These are phyloP conservation scores for Galerina sulciceps DNA, from an alignment of 768 basidiomycete species.

Conservation along the genomic window DNA sequence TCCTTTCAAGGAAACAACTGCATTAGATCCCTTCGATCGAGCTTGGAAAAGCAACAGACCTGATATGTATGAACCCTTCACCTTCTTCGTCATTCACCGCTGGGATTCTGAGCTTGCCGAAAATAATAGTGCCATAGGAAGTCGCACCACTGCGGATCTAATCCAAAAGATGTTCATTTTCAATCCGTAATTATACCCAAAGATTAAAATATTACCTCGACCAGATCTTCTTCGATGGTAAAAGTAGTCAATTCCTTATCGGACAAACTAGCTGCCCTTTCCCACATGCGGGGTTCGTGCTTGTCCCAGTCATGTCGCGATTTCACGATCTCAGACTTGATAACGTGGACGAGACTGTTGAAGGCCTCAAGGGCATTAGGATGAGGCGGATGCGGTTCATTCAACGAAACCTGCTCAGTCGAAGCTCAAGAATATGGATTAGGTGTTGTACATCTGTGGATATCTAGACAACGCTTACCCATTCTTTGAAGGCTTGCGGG, in stretches of 20 bases:
- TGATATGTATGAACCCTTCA: slow-evolving; percentile 71
- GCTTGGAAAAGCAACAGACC: slow-evolving; percentile 42
- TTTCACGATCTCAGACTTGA: slow-evolving; percentile 69
- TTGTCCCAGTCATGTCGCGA: slow-evolving; percentile 74
- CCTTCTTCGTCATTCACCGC: slow-evolving; percentile 66
- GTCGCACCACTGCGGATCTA: slow-evolving; percentile 59
- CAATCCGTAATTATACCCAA: not conserved
- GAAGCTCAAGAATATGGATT: slow-evolving; percentile 45
- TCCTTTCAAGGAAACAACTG: slow-evolving; percentile 40
- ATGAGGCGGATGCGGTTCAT: slow-evolving; percentile 62
- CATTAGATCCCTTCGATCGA: slow-evolving; percentile 1
- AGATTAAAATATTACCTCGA: slow-evolving; percentile 38
- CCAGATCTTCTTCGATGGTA: slow-evolving; percentile 46
- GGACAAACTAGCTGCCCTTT: slow-evolving; percentile 53
- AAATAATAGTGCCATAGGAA: slow-evolving; percentile 70
- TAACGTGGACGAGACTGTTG: slow-evolving; percentile 49
- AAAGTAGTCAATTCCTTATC: slow-evolving; percentile 60
- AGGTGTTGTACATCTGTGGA: no score
- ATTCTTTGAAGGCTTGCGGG: not conserved
- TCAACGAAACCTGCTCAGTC: slow-evolving; percentile 58
- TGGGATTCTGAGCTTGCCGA: slow-evolving; percentile 78
- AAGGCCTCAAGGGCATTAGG: slow-evolving; percentile 70
- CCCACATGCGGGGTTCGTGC: slow-evolving; percentile 78
- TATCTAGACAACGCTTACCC: slow-evolving; percentile 6
- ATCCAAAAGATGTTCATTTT: not conserved